Evolutionary conservation across 2,329 filamentous ascomycete species (phyloP).

Genomic region (Meredithiella fracta): DNA sequence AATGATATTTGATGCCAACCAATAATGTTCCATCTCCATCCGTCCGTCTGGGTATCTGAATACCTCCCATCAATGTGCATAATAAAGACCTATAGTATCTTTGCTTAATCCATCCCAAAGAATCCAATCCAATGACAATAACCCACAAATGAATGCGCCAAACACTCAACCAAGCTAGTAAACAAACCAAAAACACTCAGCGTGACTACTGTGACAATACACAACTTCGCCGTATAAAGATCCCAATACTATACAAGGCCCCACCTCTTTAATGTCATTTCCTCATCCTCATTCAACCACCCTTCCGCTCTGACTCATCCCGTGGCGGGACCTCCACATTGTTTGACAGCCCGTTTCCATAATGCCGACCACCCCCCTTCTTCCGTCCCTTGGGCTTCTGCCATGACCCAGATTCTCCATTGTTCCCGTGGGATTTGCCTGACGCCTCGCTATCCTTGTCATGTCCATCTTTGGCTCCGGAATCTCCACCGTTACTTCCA

Average conservation of each 20-base stretch:
- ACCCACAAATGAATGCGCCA: too few relatives aligned
- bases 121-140: too few relatives aligned
- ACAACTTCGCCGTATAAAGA: too few relatives aligned
- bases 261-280: not conserved
- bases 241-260: conserved; percentile 2
- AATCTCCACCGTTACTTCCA: not conserved
- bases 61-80: not conserved
- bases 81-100: not conserved
- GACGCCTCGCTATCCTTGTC: too few relatives aligned
- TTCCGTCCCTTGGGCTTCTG: conserved; percentile 43
- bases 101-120: too few relatives aligned
- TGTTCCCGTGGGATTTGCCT: not conserved
- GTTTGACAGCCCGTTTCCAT: conserved; percentile 24
- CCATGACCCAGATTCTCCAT: conserved; percentile 25
- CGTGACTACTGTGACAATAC: too few relatives aligned
- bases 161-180: too few relatives aligned
- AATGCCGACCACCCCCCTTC: conserved; percentile 22
- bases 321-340: conserved; percentile 39
- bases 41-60: not conserved
- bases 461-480: not conserved
- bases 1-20: not conserved
- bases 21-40: not conserved
- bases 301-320: conserved; percentile 45
- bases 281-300: conserved; percentile 30
- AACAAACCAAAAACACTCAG: too few relatives aligned